A percentile compares a stretch with the other conserved stretches of the same genome.
These are phyloP conservation scores for Bolboschoenus planiculmis DNA, from an alignment of 176 grass and related monocot genomes.

Conservation along the genomic window DNA sequence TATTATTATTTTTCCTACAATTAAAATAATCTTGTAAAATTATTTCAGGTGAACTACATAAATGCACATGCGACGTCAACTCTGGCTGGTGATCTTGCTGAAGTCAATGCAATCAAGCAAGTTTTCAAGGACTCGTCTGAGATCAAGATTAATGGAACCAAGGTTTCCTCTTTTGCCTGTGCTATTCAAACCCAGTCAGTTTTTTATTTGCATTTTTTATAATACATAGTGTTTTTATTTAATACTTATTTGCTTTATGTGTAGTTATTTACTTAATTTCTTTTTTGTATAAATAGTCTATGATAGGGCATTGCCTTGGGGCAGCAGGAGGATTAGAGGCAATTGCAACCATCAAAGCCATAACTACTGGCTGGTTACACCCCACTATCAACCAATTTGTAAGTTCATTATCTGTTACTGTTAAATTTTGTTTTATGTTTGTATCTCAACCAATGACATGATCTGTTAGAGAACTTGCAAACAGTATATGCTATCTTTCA, in stretches of 20 bases:
- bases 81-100: conserved; percentile 78
- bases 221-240: background rate
- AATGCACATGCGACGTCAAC: conserved; percentile 97
- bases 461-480: background rate
- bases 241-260: conserved; percentile 3
- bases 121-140: conserved; percentile 68
- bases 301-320: conserved; percentile 94
- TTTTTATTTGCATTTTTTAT: background rate
- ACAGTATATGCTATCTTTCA: background rate
- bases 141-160: conserved; percentile 95
- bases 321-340: conserved; percentile 89
- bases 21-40: background rate
- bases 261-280: background rate
- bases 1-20: background rate
- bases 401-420: conserved; percentile 29
- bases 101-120: conserved; percentile 88
- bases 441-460: background rate
- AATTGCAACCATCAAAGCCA: conserved; percentile 84
- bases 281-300: conserved; percentile 46
- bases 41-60: conserved; percentile 87
- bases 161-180: conserved; percentile 33
- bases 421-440: background rate
- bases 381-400: conserved; percentile 98
- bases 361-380: conserved; percentile 90
- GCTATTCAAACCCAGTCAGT: background rate